Percentiles rank a stretch among this genome's conserved stretches.
Evolutionary conservation across 192 early-diverging fungal species (phyloP).

Genomic region (Coemansia biformis): DNA sequence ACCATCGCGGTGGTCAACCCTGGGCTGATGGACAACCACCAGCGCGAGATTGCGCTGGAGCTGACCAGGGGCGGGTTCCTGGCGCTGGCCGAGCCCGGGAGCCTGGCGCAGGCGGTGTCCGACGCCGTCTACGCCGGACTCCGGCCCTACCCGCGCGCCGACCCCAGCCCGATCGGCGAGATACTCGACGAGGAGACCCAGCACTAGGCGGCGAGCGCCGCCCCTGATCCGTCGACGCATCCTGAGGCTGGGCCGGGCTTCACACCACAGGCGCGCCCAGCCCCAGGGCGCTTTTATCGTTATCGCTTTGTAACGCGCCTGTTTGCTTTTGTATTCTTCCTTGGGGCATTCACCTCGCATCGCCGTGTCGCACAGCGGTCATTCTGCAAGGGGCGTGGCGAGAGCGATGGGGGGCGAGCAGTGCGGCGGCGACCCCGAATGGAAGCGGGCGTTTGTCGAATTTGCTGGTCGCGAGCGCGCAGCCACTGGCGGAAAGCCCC

Average conservation of each 20-base stretch:
- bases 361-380: too few relatives aligned
- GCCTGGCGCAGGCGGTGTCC: constrained; percentile 13
- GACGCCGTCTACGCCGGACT: constrained; percentile 11
- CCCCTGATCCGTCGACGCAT: too few relatives aligned
- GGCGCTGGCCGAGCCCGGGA: constrained; percentile 19
- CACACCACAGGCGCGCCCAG: too few relatives aligned
- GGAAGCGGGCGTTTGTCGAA: constrained; percentile 36
- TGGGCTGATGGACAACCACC: constrained; percentile 81
- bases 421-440: constrained; percentile 35
- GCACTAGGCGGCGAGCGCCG: neutral
- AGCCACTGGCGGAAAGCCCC: constrained; percentile 23
- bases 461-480: constrained; percentile 21
- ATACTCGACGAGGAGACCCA: constrained; percentile 40
- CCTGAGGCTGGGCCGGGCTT: too few relatives aligned
- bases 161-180: constrained; percentile 43
- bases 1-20: constrained; percentile 73
- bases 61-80: constrained; percentile 57
- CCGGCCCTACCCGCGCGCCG: constrained; percentile 31
- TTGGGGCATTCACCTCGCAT: too few relatives aligned
- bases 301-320: too few relatives aligned
- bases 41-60: constrained; percentile 71
- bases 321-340: too few relatives aligned
- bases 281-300: too few relatives aligned
- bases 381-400: too few relatives aligned
- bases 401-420: too few relatives aligned